A percentile compares a stretch with the other conserved stretches of the same genome.
phyloP scores from a whole-genome alignment of 371 early-diverging fungal species.

The Lichtheimia ornata region DNA sequence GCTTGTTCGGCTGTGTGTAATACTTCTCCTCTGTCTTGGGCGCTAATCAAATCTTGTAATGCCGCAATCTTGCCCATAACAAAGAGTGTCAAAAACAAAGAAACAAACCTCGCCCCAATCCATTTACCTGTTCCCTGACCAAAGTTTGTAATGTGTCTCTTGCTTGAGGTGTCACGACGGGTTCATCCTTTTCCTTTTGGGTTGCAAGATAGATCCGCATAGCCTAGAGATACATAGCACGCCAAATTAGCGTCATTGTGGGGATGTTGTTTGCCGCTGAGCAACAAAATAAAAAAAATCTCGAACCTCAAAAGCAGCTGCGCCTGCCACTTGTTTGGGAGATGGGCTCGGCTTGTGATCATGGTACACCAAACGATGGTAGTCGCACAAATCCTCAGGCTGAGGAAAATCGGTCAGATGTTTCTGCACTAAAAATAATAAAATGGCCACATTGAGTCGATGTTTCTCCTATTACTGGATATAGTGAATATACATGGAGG shows the following conservation, averaged over 20 bases:
- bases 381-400: conserved; percentile 44
- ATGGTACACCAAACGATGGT: conserved; percentile 38
- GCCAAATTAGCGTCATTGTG: not conserved
- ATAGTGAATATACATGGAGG: no score
- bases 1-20: conserved; percentile 22
- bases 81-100: not conserved
- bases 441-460: no score
- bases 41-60: not conserved
- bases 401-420: conserved; percentile 33
- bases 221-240: conserved; percentile 20
- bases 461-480: not conserved
- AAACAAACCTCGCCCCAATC: not conserved
- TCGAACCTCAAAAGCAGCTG: conserved; percentile 58
- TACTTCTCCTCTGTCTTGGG: conserved; percentile 1
- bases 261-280: not conserved
- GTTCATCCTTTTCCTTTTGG: conserved; percentile 21
- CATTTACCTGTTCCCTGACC: conserved; percentile 27
- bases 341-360: conserved; percentile 28
- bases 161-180: conserved; percentile 29
- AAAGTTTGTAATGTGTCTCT: conserved; percentile 22
- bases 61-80: not conserved
- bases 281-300: no score
- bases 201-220: conserved; percentile 34
- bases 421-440: conserved; percentile 14
- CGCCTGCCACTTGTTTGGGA: conserved; percentile 53